Evolutionary conservation across 2,329 filamentous ascomycete species (phyloP).

Genomic region (Fusarium nodosum): DNA sequence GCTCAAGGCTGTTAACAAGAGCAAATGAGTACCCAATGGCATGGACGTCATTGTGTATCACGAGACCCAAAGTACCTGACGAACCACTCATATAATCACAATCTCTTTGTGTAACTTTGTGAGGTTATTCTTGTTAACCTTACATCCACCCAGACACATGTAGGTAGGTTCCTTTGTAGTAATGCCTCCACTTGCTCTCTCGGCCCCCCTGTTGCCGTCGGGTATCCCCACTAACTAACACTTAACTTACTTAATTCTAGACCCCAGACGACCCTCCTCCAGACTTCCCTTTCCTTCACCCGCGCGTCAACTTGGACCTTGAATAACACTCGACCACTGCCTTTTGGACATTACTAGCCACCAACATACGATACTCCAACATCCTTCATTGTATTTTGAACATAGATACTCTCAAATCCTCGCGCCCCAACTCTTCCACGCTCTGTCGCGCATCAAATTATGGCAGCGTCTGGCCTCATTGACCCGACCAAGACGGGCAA

Average conservation of each 20-base stretch:
- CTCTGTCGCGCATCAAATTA: slow-evolving; percentile 27
- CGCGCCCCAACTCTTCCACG: not conserved
- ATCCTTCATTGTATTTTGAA: not conserved
- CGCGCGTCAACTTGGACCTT: slow-evolving; percentile 29
- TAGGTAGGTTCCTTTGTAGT: not conserved
- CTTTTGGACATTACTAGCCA: not conserved
- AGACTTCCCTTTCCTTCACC: slow-evolving; percentile 34
- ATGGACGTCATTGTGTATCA: not conserved
- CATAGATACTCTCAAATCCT: not conserved
- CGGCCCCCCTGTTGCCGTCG: slow-evolving; percentile 19
- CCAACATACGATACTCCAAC: not conserved
- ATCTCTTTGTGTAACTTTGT: slow-evolving; percentile 1
- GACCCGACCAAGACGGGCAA: slow-evolving; percentile 72
- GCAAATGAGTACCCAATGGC: not conserved
- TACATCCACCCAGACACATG: not conserved
- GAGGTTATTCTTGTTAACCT: slow-evolving; percentile 6
- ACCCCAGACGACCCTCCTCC: slow-evolving; percentile 37
- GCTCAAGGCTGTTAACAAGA: not conserved
- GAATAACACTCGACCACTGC: slow-evolving; percentile 9
- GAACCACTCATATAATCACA: slow-evolving; percentile 2
- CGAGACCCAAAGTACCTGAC: not conserved
- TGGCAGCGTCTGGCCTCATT: slow-evolving; percentile 58
- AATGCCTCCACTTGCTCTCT: slow-evolving; percentile 9
- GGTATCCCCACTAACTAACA: slow-evolving; percentile 12
- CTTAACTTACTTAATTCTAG: slow-evolving; percentile 21